Evolutionary conservation across 805 yeast species (phyloP), one percentile per base, ranked within the genome.

Genomic region (Wickerhamiella musiphila): DNA sequence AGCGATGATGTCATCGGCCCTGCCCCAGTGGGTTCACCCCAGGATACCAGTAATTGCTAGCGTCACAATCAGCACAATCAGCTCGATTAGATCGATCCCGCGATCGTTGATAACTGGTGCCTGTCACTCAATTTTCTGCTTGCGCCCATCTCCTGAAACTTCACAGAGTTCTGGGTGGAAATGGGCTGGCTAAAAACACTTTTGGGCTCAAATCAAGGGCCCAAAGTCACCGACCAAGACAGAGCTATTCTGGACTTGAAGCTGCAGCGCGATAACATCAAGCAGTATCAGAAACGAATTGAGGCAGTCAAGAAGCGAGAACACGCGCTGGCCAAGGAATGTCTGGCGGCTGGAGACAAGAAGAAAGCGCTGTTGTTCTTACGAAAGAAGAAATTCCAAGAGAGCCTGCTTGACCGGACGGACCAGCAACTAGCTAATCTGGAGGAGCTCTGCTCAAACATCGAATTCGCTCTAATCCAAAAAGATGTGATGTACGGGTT

Each of bases 401-500:
- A 77, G 43, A 64, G 68, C 23, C 56, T 78, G n/a, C 57, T 86
- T 2, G 57, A 57, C 16, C 75, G 73, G 41, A 76, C 93, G 0
- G 76, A 73, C 23, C 70, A 66, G 26, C 98, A 90, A 53, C 58
- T 84, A 19, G 75, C 73, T 35, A 76, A 78, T 23, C 53, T 90
- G 23, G 95, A 86, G 51, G 66, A 70, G 37, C 65, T 90, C 51
- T 76, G 57, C 7, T 33, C 42, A 11, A 42, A 46, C 16, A 77
- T 90, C 23, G 96, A 90, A 53, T 83, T 82, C 57, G 86, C 93
- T 46, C 56, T 81, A 36, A 73, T 90, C 20, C 96, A 90, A 49
- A 70, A 72, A 40, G 93, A 83, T 45, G 83, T 90, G 26, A 43
- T 84, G 3, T 66, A 66, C 36, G 94, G 95, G 0, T 58, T 90